Conservation (phyloP, 106 monocot genomes). For the Allium fistulosum region DNA sequence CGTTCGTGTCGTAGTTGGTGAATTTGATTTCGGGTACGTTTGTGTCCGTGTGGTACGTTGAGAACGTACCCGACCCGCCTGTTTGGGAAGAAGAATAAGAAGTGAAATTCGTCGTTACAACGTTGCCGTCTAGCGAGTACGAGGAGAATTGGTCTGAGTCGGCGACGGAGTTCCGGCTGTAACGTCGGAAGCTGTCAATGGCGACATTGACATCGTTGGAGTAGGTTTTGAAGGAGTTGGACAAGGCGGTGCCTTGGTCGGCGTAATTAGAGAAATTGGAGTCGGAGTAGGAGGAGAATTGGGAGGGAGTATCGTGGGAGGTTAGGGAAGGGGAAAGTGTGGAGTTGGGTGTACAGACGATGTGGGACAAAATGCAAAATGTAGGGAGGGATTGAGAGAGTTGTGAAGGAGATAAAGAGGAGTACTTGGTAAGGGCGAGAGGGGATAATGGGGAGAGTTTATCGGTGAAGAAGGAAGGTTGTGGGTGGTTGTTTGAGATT, state of each 20-base stretch:
- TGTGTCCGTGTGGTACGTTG: conserved; percentile 40
- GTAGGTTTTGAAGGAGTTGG: conserved; percentile 61
- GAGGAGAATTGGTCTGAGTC: conserved; percentile 38
- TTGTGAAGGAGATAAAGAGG: conserved; percentile 12
- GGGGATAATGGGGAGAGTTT: conserved; percentile 73
- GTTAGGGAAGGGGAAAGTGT: conserved; percentile 6
- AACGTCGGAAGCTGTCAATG: conserved; percentile 77
- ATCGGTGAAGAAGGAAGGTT: conserved; percentile 56
- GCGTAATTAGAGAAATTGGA: conserved; percentile 81
- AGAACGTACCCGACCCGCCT: conserved; percentile 52
- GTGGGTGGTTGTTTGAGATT: conserved; percentile 35
- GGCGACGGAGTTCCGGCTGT: conserved; percentile 45
- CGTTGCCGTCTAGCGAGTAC: conserved; percentile 59
- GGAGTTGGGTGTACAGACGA: conserved; percentile 13
- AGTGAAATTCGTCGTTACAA: conserved; percentile 87
- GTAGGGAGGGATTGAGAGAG: conserved; percentile 26
- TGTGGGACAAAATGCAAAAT: conserved; percentile 46
- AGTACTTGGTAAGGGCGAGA: conserved; percentile 27
- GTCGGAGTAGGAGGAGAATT: conserved; percentile 42
- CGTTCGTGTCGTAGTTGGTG: conserved; percentile 53
- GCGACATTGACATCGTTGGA: conserved; percentile 50
- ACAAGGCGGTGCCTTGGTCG: conserved; percentile 18
- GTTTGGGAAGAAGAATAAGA: conserved; percentile 50
- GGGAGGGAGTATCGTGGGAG: conserved; percentile 9
- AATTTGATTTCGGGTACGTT: conserved; percentile 65